phyloP scores from a whole-genome alignment of 345 rosid genomes.

The Raphanus sativus region DNA sequence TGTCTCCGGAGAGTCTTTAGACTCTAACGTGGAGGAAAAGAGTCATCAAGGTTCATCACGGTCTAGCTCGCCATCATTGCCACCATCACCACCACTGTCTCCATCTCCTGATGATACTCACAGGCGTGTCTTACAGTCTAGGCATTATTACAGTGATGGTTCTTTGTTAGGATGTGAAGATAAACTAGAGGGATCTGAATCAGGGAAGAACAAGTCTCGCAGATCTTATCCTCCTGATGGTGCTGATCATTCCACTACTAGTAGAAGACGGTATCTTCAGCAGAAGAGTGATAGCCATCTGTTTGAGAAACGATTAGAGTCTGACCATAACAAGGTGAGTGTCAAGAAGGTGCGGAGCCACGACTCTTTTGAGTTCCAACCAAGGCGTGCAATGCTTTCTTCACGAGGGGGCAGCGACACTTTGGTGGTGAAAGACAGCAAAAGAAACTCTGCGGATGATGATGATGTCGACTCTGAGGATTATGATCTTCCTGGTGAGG shows the following conservation, averaged over 20 bases:
- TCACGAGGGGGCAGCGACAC: slow-evolving; percentile 12
- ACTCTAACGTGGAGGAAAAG: slow-evolving; percentile 46
- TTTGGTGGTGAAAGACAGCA: slow-evolving; percentile 17
- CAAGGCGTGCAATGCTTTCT: slow-evolving; percentile 28
- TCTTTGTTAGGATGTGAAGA: slow-evolving; percentile 19
- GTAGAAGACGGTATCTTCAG: slow-evolving; percentile 2
- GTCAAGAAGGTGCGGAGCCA: slow-evolving; percentile 27
- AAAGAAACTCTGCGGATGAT: slow-evolving; percentile 19
- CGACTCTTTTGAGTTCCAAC: slow-evolving; percentile 30
- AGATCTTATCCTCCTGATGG: slow-evolving; percentile 35
- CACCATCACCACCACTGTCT: slow-evolving; percentile 19
- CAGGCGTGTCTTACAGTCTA: slow-evolving; percentile 25
- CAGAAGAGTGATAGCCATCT: background rate
- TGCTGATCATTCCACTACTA: slow-evolving; percentile 1
- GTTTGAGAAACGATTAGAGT: slow-evolving; percentile 9
- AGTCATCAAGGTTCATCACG: slow-evolving; percentile 38
- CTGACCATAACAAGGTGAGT: background rate
- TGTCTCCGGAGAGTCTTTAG: slow-evolving; percentile 41
- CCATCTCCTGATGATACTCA: slow-evolving; percentile 10
- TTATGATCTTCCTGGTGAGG: background rate
- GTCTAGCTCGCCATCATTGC: slow-evolving; percentile 33
- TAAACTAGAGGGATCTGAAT: slow-evolving; percentile 28
- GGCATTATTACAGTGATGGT: slow-evolving; percentile 38
- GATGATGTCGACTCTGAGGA: background rate
- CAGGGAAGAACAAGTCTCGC: slow-evolving; percentile 29